These are phyloP conservation scores for Pythium dissimile DNA, from an alignment of 352 stramenopile genomes.

Conservation along the genomic window DNA sequence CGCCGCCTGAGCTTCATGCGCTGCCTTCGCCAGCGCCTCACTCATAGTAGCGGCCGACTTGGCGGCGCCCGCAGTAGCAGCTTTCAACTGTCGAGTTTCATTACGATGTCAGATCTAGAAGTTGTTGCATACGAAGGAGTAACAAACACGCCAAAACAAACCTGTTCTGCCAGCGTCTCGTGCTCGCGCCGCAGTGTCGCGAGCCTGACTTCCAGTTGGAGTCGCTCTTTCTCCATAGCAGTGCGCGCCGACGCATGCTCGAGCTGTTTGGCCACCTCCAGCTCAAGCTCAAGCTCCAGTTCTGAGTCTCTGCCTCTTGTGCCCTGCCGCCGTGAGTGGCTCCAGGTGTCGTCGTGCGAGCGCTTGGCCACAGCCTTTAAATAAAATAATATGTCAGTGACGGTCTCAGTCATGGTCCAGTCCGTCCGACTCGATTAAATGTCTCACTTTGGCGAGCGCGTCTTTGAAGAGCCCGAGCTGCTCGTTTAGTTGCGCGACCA, in stretches of 20 bases:
- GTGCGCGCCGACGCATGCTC: conserved; percentile 4
- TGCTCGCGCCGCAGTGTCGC: not conserved
- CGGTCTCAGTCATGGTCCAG: no score
- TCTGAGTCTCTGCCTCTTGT: no score
- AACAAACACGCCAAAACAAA: no score
- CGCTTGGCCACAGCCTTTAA: not conserved
- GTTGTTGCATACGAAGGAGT: no score
- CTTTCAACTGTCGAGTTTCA: not conserved
- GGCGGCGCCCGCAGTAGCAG: not conserved
- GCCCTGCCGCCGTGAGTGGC: no score
- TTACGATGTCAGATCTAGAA: not conserved
- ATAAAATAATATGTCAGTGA: not conserved
- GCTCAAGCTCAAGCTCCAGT: not conserved
- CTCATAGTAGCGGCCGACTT: not conserved
- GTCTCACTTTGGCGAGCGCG: conserved; percentile 32
- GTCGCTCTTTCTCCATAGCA: conserved; percentile 17
- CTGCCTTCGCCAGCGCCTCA: not conserved
- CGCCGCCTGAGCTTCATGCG: not conserved
- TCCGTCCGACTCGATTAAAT: no score
- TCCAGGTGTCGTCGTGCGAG: not conserved
- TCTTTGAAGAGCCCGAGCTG: conserved; percentile 68
- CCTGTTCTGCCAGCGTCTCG: not conserved
- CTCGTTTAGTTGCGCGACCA: conserved; percentile 34
- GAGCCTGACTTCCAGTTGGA: conserved; percentile 5
- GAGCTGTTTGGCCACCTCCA: not conserved